A percentile compares a stretch with the other conserved stretches of the same genome.
Evolutionary conservation across 139 green algal genomes (phyloP).

Genomic region (Tetraselmis chui): DNA sequence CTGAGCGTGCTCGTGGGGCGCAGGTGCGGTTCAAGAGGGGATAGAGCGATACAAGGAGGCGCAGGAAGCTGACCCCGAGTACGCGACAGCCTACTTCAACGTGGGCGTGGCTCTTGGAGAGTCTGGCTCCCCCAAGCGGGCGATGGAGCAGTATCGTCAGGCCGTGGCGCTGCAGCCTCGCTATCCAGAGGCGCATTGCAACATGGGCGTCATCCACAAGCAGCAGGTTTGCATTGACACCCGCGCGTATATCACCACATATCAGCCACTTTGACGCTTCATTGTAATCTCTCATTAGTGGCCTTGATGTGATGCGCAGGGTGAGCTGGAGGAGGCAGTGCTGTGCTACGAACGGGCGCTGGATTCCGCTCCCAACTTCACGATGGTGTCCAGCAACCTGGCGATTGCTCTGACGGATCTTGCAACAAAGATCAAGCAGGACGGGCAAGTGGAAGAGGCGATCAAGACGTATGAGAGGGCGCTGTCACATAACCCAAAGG

Average conservation of each 20-base stretch:
- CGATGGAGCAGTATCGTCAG: slow-evolving; percentile 33
- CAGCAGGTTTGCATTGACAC: slow-evolving; percentile 29
- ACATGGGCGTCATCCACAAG: slow-evolving; percentile 79
- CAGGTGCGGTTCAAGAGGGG: slow-evolving; percentile 26
- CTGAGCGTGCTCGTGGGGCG: neutral
- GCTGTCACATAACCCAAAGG: slow-evolving; percentile 41
- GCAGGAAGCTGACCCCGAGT: slow-evolving; percentile 11
- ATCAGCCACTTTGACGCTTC: too few relatives aligned
- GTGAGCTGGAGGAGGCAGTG: slow-evolving; percentile 66
- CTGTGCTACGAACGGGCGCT: slow-evolving; percentile 73
- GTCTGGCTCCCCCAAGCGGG: slow-evolving; percentile 7
- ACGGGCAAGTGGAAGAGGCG: slow-evolving; percentile 32
- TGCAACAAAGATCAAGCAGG: slow-evolving; percentile 54
- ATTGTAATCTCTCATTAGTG: too few relatives aligned
- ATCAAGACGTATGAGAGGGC: slow-evolving; percentile 60
- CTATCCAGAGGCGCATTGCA: slow-evolving; percentile 86
- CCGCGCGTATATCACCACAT: too few relatives aligned
- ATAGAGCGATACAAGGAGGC: slow-evolving; percentile 34
- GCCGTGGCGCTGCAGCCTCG: slow-evolving; percentile 41
- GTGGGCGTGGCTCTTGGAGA: slow-evolving; percentile 48
- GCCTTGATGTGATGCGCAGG: too few relatives aligned
- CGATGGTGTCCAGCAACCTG: slow-evolving; percentile 66
- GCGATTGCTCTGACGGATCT: slow-evolving; percentile 78
- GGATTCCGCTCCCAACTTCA: slow-evolving; percentile 47
- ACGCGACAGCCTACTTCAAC: slow-evolving; percentile 66